Percentiles rank a stretch among this genome's conserved stretches.
Evolutionary conservation across 768 basidiomycete species (phyloP).

Genomic region (Sarcodon aspratus): DNA sequence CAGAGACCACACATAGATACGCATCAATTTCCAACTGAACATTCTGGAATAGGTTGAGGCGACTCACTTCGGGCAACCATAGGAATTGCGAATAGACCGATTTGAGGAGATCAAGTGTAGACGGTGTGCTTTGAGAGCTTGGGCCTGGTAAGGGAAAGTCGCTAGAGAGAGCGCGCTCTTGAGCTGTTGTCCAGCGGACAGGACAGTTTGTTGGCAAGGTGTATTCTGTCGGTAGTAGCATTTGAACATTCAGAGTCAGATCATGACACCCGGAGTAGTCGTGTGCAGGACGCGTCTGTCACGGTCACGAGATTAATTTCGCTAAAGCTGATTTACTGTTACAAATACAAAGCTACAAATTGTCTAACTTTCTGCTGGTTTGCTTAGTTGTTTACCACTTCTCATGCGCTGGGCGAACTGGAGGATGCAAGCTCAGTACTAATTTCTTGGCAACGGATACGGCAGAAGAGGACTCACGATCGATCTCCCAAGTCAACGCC

Average conservation of each 20-base stretch:
- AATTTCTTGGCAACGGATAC: not conserved
- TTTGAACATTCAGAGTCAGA: no score
- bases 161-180: slow-evolving; percentile 43
- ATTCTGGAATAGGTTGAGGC: not conserved
- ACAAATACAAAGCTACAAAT: no score
- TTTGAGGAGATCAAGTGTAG: not conserved
- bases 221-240: slow-evolving; percentile 1
- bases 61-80: slow-evolving; percentile 63
- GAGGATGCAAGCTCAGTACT: not conserved
- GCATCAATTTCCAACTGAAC: no score
- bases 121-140: slow-evolving; percentile 20
- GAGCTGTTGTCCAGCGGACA: slow-evolving; percentile 41
- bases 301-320: no score
- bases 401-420: slow-evolving; percentile 43
- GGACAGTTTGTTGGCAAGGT: slow-evolving; percentile 8
- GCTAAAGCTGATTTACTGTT: no score
- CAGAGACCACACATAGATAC: not conserved
- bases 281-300: no score
- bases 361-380: not conserved
- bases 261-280: no score
- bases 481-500: slow-evolving; percentile 73
- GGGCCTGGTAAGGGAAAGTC: slow-evolving; percentile 44
- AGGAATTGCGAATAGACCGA: slow-evolving; percentile 59
- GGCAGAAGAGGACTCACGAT: slow-evolving; percentile 34
- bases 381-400: slow-evolving; percentile 26